Base-by-base conservation (phyloP, 768 basidiomycete genomes). In the Phanerochaete sordida region DNA sequence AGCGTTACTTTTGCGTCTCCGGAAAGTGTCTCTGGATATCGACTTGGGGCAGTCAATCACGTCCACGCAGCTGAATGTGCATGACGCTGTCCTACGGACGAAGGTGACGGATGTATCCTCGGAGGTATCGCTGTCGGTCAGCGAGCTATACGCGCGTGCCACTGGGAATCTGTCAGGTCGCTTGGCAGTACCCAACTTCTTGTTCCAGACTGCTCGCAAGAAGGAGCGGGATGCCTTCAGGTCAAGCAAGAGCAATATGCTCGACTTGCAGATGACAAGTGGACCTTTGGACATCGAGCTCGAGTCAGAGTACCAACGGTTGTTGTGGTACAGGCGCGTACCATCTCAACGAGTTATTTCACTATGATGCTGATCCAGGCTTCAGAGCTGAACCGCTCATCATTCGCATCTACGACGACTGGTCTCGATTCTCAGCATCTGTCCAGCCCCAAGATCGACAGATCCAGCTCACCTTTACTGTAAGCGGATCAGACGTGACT, bases 11-110 rank as follows among this genome's bases (percentile, higher is more conserved):
- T 66, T 94, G 56, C 86, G 90, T 33, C 77, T 95, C 49, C 84
- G 92, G 23, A 81, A 81, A 50, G 84, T 95, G 56, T 81, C 82
- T 31, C 75, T 97, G 39, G 84, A 87, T 50, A 82, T 91, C 6
- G 91, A 97, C 68, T 82, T 98, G 27, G 93, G 93, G 8, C 90
- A 91, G 67, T 90, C 90, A 1, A 95, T 98, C 65, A 87, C 88
- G 58, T 79, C 78, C 28, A 76, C 90, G 50, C 83, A 81, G 28
- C 75, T 97, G 27, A 80, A 86, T 60, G 75, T 95, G 56, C 75
- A 78, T 24, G 79, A 89, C 52, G 79, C 86, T 9, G 75, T 88
- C 23, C 66, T 94, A 47, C 82, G 86, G 21, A 90, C 88, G 16
- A 82, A 80, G 59, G 72, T 94, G 47, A 86, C 85, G 8, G 85